phyloP scores from a whole-genome alignment of 176 grass and related monocot genomes.

The Otatea glauca region DNA sequence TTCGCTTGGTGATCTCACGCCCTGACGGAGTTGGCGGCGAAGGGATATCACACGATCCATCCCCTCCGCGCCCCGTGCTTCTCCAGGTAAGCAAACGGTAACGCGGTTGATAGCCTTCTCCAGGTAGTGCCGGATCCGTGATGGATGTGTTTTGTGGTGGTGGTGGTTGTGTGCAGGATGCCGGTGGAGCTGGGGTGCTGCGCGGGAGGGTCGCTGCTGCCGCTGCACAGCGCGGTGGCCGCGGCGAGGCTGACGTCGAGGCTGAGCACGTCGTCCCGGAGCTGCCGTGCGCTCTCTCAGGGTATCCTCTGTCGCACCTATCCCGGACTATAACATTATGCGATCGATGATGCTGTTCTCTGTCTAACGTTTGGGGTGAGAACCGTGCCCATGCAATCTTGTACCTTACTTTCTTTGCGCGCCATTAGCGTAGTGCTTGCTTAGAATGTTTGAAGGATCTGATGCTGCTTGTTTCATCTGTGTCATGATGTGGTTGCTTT shows the following conservation, averaged over 20 bases:
- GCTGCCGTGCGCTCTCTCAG: conserved; percentile 86
- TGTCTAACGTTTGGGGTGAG: conserved; percentile 50
- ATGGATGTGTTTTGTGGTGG: neutral
- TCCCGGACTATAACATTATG: conserved; percentile 87
- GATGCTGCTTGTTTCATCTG: conserved; percentile 28
- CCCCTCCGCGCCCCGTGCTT: conserved; percentile 55
- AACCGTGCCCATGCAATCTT: conserved; percentile 15
- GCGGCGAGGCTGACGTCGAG: conserved; percentile 83
- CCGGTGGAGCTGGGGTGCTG: conserved; percentile 85
- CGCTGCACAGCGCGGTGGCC: conserved; percentile 90
- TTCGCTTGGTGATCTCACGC: no score
- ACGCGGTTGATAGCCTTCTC: conserved; percentile 25
- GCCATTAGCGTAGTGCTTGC: neutral
- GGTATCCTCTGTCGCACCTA: conserved; percentile 99
- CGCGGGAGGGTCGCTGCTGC: conserved; percentile 63
- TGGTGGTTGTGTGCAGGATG: conserved; percentile 45
- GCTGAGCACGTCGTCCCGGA: conserved; percentile 76
- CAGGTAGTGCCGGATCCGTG: neutral
- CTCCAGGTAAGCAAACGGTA: conserved; percentile 50
- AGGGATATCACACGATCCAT: no score
- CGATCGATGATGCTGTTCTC: conserved; percentile 69
- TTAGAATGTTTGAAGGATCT: neutral
- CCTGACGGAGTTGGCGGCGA: no score
- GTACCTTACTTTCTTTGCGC: neutral
- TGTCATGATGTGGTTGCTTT: neutral